Evolutionary conservation across 805 yeast genomes (phyloP).

Genomic region (Barnettozyma wickerhamii): DNA sequence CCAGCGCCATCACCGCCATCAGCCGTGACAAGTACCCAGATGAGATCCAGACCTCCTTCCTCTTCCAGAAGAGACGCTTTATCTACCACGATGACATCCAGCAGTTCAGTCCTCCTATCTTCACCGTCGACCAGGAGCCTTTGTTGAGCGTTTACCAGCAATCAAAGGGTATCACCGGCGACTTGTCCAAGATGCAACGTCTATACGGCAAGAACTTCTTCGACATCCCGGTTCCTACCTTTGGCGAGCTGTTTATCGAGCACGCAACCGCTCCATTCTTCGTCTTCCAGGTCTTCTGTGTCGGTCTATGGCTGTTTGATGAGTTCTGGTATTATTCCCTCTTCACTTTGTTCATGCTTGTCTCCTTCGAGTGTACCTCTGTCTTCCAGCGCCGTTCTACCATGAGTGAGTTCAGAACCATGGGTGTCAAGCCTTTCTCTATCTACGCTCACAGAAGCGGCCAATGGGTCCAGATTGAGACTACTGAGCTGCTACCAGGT

Average conservation of each 20-base stretch:
- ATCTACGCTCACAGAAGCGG: conserved; percentile 67
- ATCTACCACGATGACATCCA: conserved; percentile 52
- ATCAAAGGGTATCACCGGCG: conserved; percentile 52
- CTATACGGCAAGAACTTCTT: conserved; percentile 82
- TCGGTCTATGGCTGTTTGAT: conserved; percentile 93
- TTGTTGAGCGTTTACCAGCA: conserved; percentile 52
- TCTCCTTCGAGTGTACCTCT: conserved; percentile 89
- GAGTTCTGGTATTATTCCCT: conserved; percentile 95
- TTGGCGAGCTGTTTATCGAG: conserved; percentile 85
- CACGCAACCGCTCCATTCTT: conserved; percentile 98
- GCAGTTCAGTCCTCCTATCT: conserved; percentile 77
- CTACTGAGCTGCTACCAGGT: conserved; percentile 82
- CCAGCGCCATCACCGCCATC: conserved; percentile 72
- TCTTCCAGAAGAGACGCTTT: conserved; percentile 90
- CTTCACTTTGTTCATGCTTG: conserved; percentile 86
- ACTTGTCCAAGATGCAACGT: conserved; percentile 44
- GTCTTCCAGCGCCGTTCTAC: conserved; percentile 95
- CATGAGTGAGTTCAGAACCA: conserved; percentile 90
- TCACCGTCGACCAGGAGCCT: conserved; percentile 55
- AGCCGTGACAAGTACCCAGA: conserved; percentile 51
- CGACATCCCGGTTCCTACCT: conserved; percentile 94
- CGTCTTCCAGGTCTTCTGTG: conserved; percentile 94
- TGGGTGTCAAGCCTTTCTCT: conserved; percentile 92
- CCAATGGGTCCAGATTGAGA: conserved; percentile 65
- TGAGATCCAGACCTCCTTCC: conserved; percentile 62